Base-by-base conservation (phyloP, 306 rosid genomes). In the Acmispon strigosus region DNA sequence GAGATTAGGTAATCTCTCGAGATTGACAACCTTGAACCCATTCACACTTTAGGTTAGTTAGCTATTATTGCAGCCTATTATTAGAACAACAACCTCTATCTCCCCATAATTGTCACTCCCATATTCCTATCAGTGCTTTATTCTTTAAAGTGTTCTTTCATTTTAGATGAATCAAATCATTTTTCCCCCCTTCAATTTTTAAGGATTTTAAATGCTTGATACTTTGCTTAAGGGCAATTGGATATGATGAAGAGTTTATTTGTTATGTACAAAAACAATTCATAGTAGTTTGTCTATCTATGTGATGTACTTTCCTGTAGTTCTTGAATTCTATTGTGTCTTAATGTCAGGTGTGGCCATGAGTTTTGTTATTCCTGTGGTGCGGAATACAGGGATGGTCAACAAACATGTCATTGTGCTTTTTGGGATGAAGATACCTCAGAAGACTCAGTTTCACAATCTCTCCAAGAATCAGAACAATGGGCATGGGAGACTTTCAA, bases 401-500 rank as follows among this genome's bases (percentile, higher is more conserved):
- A 78, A 70, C 97, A 93, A 84, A 78, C 89, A 2, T 93, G 97
- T 65, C 89, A 84, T 43, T 93, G 98, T 73, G 92, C 87, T 56
- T 88, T 77, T 50, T 90, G 98, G 96, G 97, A 89, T 15, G 94
- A 88, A 82, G 85, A 81, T 45, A 77, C 76, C 67, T 72, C 88
- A 0, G 96, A 84, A 75, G 87, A 89, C 66, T 74, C 86, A 1
- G 81, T 81, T 37, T 63, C 84, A n/a, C 87, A 84, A 60, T 88
- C 97, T 62, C 82, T 89, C 78, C 97, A 90, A 82, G 94, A 90
- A 86, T 93, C 98, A 7, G 97, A 94, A 73, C 98, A 94, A 80
- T 94, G 97, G 98, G 88, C 97, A 24, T 93, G 98, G 96, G 96
- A 90, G 78, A 87, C 97, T 61, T 87, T 91, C 77, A 91, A 91